phyloP scores from a whole-genome alignment of 805 yeast genomes.

The Lipomyces japonicus region DNA sequence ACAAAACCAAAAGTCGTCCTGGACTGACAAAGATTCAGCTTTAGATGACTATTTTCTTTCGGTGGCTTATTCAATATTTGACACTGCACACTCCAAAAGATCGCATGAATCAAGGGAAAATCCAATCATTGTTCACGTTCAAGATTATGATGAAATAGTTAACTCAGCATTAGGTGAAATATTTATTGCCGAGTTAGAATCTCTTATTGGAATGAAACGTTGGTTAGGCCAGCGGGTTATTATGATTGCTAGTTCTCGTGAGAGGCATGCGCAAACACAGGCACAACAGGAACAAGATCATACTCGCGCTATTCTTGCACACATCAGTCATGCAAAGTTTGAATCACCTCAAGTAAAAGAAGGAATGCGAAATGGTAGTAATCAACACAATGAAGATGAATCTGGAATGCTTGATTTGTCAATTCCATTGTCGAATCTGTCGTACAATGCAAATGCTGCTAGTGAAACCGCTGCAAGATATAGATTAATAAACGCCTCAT shows the following conservation, averaged over 20 bases:
- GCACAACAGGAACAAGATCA: neutral
- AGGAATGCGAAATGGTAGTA: no score
- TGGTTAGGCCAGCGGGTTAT: conserved; percentile 9
- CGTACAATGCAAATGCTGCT: conserved; percentile 9
- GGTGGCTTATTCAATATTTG: neutral
- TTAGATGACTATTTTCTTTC: neutral
- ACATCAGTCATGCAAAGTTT: neutral
- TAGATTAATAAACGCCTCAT: conserved; percentile 12
- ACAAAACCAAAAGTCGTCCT: no score
- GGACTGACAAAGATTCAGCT: no score
- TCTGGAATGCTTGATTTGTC: neutral
- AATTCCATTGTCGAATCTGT: conserved; percentile 10
- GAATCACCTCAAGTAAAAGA: neutral
- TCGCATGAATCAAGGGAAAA: neutral
- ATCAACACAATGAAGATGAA: neutral
- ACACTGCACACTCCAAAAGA: neutral
- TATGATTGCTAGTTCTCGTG: conserved; percentile 17
- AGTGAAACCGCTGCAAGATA: conserved; percentile 6
- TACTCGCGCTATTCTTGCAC: neutral
- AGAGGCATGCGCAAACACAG: neutral
- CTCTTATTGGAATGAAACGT: conserved; percentile 10
- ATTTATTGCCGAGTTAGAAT: conserved; percentile 16
- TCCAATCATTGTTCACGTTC: conserved; percentile 18
- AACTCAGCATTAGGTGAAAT: conserved; percentile 12
- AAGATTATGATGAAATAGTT: conserved; percentile 12